Evolutionary conservation across 1,284 basidiomycete species (phyloP), one percentile per base, ranked within the genome.

Genomic region (Papiliotrema flavescens): DNA sequence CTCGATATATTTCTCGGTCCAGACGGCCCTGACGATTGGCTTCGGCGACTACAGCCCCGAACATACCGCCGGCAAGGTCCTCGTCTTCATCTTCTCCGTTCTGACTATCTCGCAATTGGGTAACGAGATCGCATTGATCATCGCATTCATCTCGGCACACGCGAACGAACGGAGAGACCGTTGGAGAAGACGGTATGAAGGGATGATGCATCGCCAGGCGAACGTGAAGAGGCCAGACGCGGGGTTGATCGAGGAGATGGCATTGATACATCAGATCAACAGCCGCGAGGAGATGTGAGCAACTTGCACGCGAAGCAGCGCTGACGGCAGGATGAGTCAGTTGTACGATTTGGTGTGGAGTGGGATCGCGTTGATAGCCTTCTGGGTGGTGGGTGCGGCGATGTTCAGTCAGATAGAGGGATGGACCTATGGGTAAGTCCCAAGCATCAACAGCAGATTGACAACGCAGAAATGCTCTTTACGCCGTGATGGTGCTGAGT

Each of bases 1-100:
- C 57, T 62, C 69, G 2, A 69, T 75, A 36, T 71, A 67, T 51
- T 67, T 60, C 46, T 58, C 55, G 32, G 55, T 65, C 19, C 59
- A 61, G 36, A 57, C 55, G 2, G 70, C 70, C 13, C 46, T 72
- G 17, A 76, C 75, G 0, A 72, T 77, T 45, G 77, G 77, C 0
- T 78, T 72, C 54, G 76, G 76, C 14, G 77, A 78, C 49, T 65
- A 69, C 26, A 32, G 51, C 0, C 71, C 72, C 0, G 62, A 63
- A 0, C 65, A 57, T 7, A 63, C 65, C 1, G 64, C 70, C 0
- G 62, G 64, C 42, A 77, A 76, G 54, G 64, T 78, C 24, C 62
- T 79, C 17, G 56, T 76, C n/a, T 76, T 79, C 57, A 68, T 72
- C 23, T 79, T 78, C 47, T 66, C 71, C 1, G 64, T 78, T 55